phyloP scores from a whole-genome alignment of 1,284 basidiomycete genomes.

The Butyriboletus regius region DNA sequence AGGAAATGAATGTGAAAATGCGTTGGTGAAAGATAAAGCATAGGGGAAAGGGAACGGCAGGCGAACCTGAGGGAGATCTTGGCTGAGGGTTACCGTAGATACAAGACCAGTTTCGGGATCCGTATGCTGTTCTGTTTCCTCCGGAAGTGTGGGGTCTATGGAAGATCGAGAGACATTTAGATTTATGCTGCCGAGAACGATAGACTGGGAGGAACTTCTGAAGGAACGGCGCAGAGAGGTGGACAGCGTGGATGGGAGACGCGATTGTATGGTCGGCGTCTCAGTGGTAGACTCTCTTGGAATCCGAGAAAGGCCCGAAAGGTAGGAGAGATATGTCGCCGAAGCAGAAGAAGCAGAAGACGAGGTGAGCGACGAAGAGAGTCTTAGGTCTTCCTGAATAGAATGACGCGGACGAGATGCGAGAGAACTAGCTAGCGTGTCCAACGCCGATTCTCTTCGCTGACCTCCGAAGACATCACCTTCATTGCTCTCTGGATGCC shows the following conservation, averaged over 20 bases:
- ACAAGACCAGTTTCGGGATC: slow-evolving; percentile 8
- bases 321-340: slow-evolving; percentile 14
- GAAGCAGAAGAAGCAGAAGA: slow-evolving; percentile 24
- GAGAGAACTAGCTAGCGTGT: slow-evolving; percentile 20
- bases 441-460: slow-evolving; percentile 14
- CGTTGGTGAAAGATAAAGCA: not conserved
- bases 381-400: slow-evolving; percentile 8
- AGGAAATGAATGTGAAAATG: not conserved
- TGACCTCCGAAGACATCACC: slow-evolving; percentile 24
- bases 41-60: not conserved
- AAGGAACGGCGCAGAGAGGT: slow-evolving; percentile 19
- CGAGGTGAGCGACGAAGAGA: slow-evolving; percentile 20
- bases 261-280: slow-evolving; percentile 18
- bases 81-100: slow-evolving; percentile 22
- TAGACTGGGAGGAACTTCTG: slow-evolving; percentile 18
- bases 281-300: slow-evolving; percentile 10
- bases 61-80: slow-evolving; percentile 30
- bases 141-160: slow-evolving; percentile 13
- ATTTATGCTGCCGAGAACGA: slow-evolving; percentile 25
- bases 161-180: slow-evolving; percentile 24
- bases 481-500: slow-evolving; percentile 10
- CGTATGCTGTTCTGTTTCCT: slow-evolving; percentile 12
- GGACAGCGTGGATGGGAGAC: slow-evolving; percentile 11
- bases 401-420: slow-evolving; percentile 24
- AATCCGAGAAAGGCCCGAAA: slow-evolving; percentile 11